phyloP scores from a whole-genome alignment of 1,284 basidiomycete genomes.

The Hypsizygus ulmarius region DNA sequence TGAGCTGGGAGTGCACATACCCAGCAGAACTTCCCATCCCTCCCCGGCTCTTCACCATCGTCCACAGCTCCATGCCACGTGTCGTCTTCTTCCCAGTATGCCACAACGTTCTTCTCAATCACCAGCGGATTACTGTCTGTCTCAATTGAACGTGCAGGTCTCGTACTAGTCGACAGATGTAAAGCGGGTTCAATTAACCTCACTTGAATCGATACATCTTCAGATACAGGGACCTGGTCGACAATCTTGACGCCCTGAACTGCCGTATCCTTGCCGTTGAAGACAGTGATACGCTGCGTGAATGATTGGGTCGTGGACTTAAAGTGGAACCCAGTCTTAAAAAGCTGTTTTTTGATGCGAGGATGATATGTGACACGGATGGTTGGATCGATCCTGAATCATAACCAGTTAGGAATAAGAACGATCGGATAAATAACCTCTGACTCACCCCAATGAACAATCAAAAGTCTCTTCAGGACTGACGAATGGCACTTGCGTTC shows the following conservation, averaged over 20 bases:
- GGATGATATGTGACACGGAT: constrained; percentile 4
- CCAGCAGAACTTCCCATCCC: neutral
- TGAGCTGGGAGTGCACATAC: neutral
- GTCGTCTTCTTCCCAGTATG: constrained; percentile 33
- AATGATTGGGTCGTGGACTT: neutral
- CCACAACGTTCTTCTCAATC: constrained; percentile 25
- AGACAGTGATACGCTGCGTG: neutral
- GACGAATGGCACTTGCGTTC: constrained; percentile 27
- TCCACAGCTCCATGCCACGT: constrained; percentile 20
- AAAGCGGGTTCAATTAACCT: constrained; percentile 18
- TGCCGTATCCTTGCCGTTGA: constrained; percentile 10
- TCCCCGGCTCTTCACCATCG: neutral
- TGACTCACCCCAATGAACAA: constrained; percentile 35
- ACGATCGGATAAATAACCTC: neutral
- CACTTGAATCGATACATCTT: constrained; percentile 30
- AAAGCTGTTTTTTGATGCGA: neutral
- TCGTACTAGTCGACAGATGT: neutral
- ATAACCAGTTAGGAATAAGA: neutral
- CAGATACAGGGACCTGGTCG: constrained; percentile 35
- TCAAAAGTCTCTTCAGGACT: constrained; percentile 34
- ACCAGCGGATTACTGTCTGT: constrained; percentile 7
- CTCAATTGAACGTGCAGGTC: neutral
- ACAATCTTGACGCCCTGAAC: constrained; percentile 28
- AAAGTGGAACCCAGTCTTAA: constrained; percentile 1
- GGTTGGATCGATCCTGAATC: neutral